Percentiles rank a stretch among this genome's conserved stretches.
Conservation (phyloP, 2,329 filamentous ascomycete species). For the Pseudohalonectria lignicola region DNA sequence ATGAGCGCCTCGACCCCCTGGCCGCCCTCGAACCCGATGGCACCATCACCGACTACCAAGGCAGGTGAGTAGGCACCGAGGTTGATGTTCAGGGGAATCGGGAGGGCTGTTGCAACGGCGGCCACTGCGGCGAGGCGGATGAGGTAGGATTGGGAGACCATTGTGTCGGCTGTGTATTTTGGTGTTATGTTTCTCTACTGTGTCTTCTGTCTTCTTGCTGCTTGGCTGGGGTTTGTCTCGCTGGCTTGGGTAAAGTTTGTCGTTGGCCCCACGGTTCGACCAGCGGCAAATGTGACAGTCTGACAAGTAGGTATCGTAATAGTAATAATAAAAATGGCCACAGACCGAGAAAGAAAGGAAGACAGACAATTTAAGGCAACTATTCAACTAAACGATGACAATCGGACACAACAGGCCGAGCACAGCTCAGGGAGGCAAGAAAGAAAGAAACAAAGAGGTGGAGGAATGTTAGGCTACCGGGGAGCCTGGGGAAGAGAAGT, state of each 20-base stretch:
- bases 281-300: neutral
- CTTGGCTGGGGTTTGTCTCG: neutral
- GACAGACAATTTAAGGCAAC: neutral
- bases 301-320: neutral
- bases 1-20: conserved; percentile 32
- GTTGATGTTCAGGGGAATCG: conserved; percentile 21
- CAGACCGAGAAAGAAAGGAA: neutral
- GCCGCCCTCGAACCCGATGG: conserved; percentile 33
- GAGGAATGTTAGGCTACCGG: too few relatives aligned
- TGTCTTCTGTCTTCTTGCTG: neutral
- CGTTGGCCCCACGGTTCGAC: too few relatives aligned
- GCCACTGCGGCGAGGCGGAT: conserved; percentile 4
- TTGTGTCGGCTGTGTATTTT: neutral
- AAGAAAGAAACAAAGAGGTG: neutral
- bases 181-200: conserved; percentile 7
- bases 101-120: conserved; percentile 5
- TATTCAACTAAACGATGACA: neutral
- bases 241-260: too few relatives aligned
- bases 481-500: too few relatives aligned
- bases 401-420: neutral
- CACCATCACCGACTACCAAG: conserved; percentile 30
- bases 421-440: neutral
- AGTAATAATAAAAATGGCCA: neutral
- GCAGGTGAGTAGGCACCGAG: conserved; percentile 32
- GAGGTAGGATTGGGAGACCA: conserved; percentile 2